Conservation (phyloP, 2,329 filamentous ascomycete species). For the Trichophyton rubrum region DNA sequence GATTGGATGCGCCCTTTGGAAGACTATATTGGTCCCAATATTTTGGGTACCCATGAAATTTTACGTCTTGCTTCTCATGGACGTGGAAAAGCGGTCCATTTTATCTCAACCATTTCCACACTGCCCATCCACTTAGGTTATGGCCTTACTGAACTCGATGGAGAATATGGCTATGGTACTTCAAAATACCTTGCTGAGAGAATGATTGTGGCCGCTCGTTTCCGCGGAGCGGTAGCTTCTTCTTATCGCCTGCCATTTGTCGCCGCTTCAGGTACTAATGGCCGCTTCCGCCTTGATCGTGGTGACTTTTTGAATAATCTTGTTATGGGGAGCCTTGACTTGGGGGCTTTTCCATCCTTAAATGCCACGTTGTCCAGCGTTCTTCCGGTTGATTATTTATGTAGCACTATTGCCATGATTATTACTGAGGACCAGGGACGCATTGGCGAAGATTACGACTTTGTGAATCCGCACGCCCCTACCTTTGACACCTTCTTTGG, state of each 20-base stretch:
- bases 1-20: conserved; percentile 4
- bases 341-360: neutral
- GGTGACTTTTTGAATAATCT: conserved; percentile 5
- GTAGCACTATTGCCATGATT: conserved; percentile 1
- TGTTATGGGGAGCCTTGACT: conserved; percentile 1
- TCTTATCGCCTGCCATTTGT: conserved; percentile 2
- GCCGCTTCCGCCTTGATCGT: conserved; percentile 1
- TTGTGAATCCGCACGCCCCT: neutral
- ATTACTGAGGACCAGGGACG: conserved; percentile 1
- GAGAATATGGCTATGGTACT: conserved; percentile 2
- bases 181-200: conserved; percentile 2
- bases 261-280: neutral
- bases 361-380: neutral
- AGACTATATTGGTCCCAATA: conserved; percentile 3
- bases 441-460: conserved; percentile 1
- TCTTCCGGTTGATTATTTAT: neutral
- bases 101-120: neutral
- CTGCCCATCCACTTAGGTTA: conserved; percentile 2
- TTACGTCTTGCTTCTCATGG: neutral
- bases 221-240: neutral
- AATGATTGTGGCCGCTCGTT: conserved; percentile 4
- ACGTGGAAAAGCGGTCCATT: neutral
- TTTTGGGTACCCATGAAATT: neutral
- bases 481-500: neutral
- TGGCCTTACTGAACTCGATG: neutral